Evolutionary conservation across 2,329 filamentous ascomycete genomes (phyloP), one percentile per base, ranked within the genome.

Genomic region (Aspergillus sp.): DNA sequence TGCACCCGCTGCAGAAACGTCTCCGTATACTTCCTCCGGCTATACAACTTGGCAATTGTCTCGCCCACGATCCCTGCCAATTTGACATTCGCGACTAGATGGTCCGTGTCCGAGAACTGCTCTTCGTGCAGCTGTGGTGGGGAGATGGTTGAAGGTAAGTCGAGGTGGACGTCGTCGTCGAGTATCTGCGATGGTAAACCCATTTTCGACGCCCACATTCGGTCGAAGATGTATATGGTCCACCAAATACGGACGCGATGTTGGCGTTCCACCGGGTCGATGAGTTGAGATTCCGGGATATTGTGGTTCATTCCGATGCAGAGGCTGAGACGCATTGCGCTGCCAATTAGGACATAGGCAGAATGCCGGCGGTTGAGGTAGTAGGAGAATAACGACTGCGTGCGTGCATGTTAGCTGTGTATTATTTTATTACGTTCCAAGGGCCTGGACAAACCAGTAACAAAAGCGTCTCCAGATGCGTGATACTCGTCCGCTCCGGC

Each of bases 111-210:
- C 1, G 56, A 52, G 34, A 66, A 66, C 36, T 67, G 60, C 29
- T 62, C 57, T 4, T 48, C 48, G 1, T 10, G 48, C 46, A 9
- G 56, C 43, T 56, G 57, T 10, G 51, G 51, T 6, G 43, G 40
- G 6, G 42, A 38, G 1, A 55, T 47, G 3, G 51, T 50, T 1
- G 61, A 60, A 4, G 64, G 64, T 40, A 63, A 45, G 7, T 64
- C 58, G 27, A 62, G 57, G 33, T 63, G 55, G 8, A 68, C 73
- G 28, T 73, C 72, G 5, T 70, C 62, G 33, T 76, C 72, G 4
- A 64, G 62, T 7, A 76, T 67, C 9, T 70, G 68, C 0, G 70
- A 59, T 0, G 74, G 71, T 41, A 73, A 70, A 0, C 73, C 71
- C 1, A 73, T 58, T 41, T 73, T 71, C 0, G 70, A 69, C 1